Conservation (phyloP, 768 basidiomycete species). For the Trametes meyenii region DNA sequence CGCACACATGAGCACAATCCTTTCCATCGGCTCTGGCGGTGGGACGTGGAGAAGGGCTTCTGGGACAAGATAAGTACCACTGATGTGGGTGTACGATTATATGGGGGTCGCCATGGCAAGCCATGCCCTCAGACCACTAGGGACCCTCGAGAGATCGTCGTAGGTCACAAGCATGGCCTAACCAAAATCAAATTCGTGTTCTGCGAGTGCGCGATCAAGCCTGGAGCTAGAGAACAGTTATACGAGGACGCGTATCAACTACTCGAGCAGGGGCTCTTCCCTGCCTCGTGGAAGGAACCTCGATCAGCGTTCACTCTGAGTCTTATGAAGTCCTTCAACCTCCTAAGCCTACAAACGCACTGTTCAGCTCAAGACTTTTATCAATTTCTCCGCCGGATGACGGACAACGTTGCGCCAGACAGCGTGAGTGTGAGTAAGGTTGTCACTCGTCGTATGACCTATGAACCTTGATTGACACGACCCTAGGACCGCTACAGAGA, state of each 20-base stretch:
- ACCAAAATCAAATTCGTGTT: not conserved
- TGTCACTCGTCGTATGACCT: not conserved
- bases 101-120: not conserved
- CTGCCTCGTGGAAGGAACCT: not conserved
- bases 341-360: constrained; percentile 6
- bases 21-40: not conserved
- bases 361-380: constrained; percentile 6
- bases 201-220: not conserved
- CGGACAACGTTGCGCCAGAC: constrained; percentile 3
- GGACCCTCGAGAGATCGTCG: not conserved
- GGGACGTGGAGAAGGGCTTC: not conserved
- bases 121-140: not conserved
- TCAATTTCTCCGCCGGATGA: not conserved
- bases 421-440: not conserved
- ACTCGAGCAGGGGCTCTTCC: not conserved
- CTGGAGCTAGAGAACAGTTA: not conserved
- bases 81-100: not conserved
- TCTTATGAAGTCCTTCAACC: not conserved
- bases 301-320: not conserved
- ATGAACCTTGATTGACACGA: not conserved
- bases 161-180: not conserved
- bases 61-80: not conserved
- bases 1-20: not conserved
- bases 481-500: not conserved
- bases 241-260: constrained; percentile 1